Conservation (phyloP, 768 basidiomycete species). For the Agaricus sinodeliciosus region DNA sequence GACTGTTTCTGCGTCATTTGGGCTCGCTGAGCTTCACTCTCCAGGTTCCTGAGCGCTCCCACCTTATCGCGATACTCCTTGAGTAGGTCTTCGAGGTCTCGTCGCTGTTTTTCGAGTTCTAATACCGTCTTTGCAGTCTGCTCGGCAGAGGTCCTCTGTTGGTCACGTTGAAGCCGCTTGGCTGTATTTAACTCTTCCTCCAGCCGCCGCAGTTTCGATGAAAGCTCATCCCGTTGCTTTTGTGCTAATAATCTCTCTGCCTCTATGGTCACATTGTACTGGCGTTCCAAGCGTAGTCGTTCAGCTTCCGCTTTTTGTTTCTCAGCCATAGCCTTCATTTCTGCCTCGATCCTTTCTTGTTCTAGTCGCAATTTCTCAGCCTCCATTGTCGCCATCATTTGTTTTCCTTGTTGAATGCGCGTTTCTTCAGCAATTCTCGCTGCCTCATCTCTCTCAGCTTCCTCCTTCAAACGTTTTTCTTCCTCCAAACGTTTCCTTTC, state of each 20-base stretch:
- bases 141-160: constrained; percentile 11
- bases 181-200: constrained; percentile 12
- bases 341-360: constrained; percentile 20
- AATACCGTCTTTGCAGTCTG: constrained; percentile 9
- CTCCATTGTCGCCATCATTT: constrained; percentile 17
- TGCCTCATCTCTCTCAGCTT: constrained; percentile 21
- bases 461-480: constrained; percentile 22
- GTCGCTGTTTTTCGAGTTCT: constrained; percentile 8
- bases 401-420: constrained; percentile 22
- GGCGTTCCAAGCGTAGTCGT: constrained; percentile 15
- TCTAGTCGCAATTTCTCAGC: constrained; percentile 23
- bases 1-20: not conserved
- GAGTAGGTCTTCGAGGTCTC: constrained; percentile 7
- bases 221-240: constrained; percentile 14
- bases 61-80: constrained; percentile 4
- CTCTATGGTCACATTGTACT: constrained; percentile 15
- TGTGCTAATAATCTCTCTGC: constrained; percentile 19
- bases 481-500: constrained; percentile 28
- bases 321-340: constrained; percentile 18
- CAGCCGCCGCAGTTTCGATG: constrained; percentile 5
- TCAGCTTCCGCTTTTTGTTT: constrained; percentile 18
- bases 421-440: constrained; percentile 23
- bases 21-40: not conserved
- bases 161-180: constrained; percentile 17
- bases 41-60: not conserved